phyloP scores from a whole-genome alignment of 148 eudicot genomes.

The Camellia japonica region DNA sequence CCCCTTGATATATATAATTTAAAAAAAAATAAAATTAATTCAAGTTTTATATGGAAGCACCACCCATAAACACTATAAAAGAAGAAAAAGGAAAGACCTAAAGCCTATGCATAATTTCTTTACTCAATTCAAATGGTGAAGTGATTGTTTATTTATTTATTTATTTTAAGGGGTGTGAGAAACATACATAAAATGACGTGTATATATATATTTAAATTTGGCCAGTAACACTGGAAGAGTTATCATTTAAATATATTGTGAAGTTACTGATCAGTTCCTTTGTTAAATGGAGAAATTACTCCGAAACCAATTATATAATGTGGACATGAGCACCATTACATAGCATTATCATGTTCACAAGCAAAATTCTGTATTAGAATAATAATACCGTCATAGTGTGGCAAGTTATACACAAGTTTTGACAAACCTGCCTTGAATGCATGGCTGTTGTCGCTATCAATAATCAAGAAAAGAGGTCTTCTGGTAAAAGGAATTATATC shows the following conservation, averaged over 20 bases:
- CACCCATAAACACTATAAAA: too few relatives aligned
- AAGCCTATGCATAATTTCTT: too few relatives aligned
- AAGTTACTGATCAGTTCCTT: not conserved
- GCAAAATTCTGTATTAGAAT: not conserved
- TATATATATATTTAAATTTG: too few relatives aligned
- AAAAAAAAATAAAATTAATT: too few relatives aligned
- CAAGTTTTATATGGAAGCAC: too few relatives aligned
- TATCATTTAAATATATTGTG: not conserved
- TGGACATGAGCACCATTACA: not conserved
- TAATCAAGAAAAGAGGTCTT: slow-evolving; percentile 76
- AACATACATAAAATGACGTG: too few relatives aligned
- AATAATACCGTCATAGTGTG: not conserved
- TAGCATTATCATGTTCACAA: not conserved
- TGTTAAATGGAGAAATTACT: not conserved
- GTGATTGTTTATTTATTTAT: too few relatives aligned
- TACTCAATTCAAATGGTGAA: too few relatives aligned
- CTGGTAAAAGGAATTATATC: slow-evolving; percentile 94
- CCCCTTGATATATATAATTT: too few relatives aligned
- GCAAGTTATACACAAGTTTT: slow-evolving; percentile 33
- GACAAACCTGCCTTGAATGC: slow-evolving; percentile 99
- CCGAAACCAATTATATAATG: not conserved
- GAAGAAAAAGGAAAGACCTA: too few relatives aligned
- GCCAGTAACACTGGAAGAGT: too few relatives aligned
- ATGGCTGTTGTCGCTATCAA: slow-evolving; percentile 97
- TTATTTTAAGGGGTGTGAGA: too few relatives aligned